These are phyloP conservation scores for Candida fluviatilis DNA, from an alignment of 805 yeast species.

Conservation along the genomic window DNA sequence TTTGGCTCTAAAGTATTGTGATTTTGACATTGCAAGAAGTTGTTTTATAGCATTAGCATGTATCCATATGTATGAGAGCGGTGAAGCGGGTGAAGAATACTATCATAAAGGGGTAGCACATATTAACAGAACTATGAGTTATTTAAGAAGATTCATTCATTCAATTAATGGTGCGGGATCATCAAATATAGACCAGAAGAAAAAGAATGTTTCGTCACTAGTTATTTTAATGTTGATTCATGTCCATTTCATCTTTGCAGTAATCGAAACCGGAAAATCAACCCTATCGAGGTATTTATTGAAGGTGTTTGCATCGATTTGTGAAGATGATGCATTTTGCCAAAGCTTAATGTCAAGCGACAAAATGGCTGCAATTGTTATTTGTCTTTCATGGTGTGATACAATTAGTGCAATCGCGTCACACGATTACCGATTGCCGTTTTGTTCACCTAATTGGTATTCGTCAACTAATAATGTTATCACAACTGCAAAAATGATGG, in stretches of 20 bases:
- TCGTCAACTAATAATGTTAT: conserved; percentile 38
- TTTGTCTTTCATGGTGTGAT: conserved; percentile 58
- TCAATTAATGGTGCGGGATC: conserved; percentile 4
- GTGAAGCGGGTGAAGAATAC: conserved; percentile 47
- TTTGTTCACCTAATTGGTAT: conserved; percentile 50
- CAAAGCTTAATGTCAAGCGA: conserved; percentile 39
- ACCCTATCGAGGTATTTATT: conserved; percentile 47
- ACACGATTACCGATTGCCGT: conserved; percentile 54
- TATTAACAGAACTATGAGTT: conserved; percentile 54
- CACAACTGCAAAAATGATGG: conserved; percentile 53
- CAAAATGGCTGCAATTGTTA: conserved; percentile 46
- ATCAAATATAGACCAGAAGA: conserved; percentile 10
- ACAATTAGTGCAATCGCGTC: conserved; percentile 53
- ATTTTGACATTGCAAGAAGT: conserved; percentile 53
- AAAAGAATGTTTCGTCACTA: conserved; percentile 20
- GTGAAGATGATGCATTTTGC: conserved; percentile 41
- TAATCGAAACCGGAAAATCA: conserved; percentile 52
- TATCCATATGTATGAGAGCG: conserved; percentile 52
- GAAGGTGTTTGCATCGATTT: conserved; percentile 47
- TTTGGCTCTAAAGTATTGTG: conserved; percentile 52
- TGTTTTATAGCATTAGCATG: conserved; percentile 56
- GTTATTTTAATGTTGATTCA: conserved; percentile 50
- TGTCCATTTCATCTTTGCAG: conserved; percentile 51
- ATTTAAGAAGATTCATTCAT: conserved; percentile 41
- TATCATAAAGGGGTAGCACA: conserved; percentile 51